Evolutionary conservation across 257 asterid genomes (phyloP), one percentile per base, ranked within the genome.

Genomic region (Solanum medicagineum): DNA sequence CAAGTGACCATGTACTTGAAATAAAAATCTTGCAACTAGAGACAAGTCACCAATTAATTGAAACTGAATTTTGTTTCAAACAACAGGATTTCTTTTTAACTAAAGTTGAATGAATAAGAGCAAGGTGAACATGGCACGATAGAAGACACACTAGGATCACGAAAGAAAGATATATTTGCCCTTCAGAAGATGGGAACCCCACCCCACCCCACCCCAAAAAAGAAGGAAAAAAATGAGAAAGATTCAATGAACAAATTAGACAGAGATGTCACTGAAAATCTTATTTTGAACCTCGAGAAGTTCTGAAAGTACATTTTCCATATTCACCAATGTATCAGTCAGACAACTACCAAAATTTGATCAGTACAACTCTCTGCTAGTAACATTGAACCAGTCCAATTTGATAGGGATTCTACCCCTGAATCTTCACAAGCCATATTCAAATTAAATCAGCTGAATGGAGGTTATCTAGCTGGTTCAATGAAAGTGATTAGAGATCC

Each of bases 401-500:
- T 22, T 49, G 8, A 24, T 7, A 14, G 14, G 44, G 44, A 75
- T 47, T 49, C 9, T 15, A 8, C 24, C 62, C 45, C 60, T 7
- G 45, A 75, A 75, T 75, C 59, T 75, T 24, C 81, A 13, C 16
- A 26, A n/a, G 55, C 59, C 81, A n/a, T 7, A 13, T n/a, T n/a
- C 82, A 75, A 49, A 51, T 32, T 49, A 75, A 49, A 75, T 75
- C 45, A 24, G 82, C 24, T 24, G 14, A 51, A 15, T 26, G 40
- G 45, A 51, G 44, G n/a, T 15, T 17, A 84, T 90, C 90, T 90
- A 88, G 87, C 82, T 6, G 89, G 87, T 84, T 85, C 89, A 84
- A 91, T 85, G 87, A 89, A 80, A 85, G 85, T 87, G 65, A 94
- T 89, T 51, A 94, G 91, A 91, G 93, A 84, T 83, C 90, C 93